A percentile compares a stretch with the other conserved stretches of the same genome.
Conservation (phyloP, 1,284 basidiomycete genomes). For the Mycocalia duriaeana region DNA sequence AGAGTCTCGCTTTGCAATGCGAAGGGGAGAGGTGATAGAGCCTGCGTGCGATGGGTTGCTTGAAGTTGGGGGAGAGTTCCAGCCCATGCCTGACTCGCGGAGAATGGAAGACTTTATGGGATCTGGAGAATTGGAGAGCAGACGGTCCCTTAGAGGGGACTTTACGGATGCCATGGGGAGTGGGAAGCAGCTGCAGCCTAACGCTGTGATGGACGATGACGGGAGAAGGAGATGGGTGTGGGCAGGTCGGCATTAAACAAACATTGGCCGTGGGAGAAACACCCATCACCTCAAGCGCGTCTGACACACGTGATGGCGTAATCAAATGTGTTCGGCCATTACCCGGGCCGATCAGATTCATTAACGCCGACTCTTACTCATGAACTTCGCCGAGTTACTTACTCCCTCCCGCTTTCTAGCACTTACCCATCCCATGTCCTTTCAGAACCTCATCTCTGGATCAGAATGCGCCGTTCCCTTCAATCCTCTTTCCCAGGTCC, state of each 20-base stretch:
- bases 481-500: slow-evolving; percentile 86
- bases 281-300: slow-evolving; percentile 11
- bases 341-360: too few species aligned
- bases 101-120: slow-evolving; percentile 57
- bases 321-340: too few species aligned
- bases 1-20: slow-evolving; percentile 66
- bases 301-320: slow-evolving; percentile 15
- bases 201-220: slow-evolving; percentile 15
- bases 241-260: slow-evolving; percentile 25
- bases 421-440: slow-evolving; percentile 47
- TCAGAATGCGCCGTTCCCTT: slow-evolving; percentile 83
- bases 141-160: slow-evolving; percentile 51
- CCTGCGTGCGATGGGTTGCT: slow-evolving; percentile 27
- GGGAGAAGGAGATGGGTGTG: slow-evolving; percentile 13
- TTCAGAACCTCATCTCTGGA: slow-evolving; percentile 82
- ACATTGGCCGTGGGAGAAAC: slow-evolving; percentile 23
- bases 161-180: slow-evolving; percentile 30
- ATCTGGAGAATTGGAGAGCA: slow-evolving; percentile 61
- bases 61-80: slow-evolving; percentile 37
- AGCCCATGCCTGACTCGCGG: slow-evolving; percentile 55
- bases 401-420: slow-evolving; percentile 4
- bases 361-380: neutral
- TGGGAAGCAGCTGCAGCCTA: slow-evolving; percentile 5
- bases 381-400: neutral
- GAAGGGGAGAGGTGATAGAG: slow-evolving; percentile 55